Evolutionary conservation across 352 stramenopile genomes (phyloP).

Genomic region (Globisporangium echinulatum): DNA sequence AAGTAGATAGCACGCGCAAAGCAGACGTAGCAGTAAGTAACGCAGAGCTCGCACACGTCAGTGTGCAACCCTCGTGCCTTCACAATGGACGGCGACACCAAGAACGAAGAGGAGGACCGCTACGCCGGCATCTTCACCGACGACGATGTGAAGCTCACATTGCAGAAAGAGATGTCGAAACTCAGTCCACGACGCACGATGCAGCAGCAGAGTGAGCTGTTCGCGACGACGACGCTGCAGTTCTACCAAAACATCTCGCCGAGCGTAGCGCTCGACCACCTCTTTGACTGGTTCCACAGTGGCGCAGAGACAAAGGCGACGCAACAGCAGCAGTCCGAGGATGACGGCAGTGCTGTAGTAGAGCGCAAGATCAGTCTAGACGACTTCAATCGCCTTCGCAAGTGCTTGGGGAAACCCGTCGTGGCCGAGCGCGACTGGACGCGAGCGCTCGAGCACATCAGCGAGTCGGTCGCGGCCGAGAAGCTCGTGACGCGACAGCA

Average conservation of each 20-base stretch:
- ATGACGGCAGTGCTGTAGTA: not conserved
- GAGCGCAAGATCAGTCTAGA: slow-evolving; percentile 10
- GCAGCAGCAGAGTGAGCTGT: slow-evolving; percentile 4
- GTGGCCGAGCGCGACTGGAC: slow-evolving; percentile 28
- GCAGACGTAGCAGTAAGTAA: too few relatives aligned
- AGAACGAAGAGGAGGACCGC: slow-evolving; percentile 13
- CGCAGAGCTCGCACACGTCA: too few relatives aligned
- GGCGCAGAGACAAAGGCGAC: not conserved
- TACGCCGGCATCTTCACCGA: slow-evolving; percentile 30
- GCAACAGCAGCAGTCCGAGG: not conserved
- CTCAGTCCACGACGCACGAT: slow-evolving; percentile 28
- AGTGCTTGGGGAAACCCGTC: slow-evolving; percentile 23
- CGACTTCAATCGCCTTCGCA: slow-evolving; percentile 38
- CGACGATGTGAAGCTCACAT: slow-evolving; percentile 12
- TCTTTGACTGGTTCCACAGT: slow-evolving; percentile 37
- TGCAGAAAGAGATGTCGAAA: slow-evolving; percentile 30
- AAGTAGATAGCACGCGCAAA: too few relatives aligned
- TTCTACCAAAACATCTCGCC: slow-evolving; percentile 53
- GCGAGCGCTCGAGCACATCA: slow-evolving; percentile 34
- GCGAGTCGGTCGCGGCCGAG: slow-evolving; percentile 6
- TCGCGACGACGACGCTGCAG: slow-evolving; percentile 33
- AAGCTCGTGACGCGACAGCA: slow-evolving; percentile 19
- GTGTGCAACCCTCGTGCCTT: not conserved
- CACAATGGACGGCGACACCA: slow-evolving; percentile 19
- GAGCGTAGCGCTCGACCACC: slow-evolving; percentile 26